Base-by-base conservation (phyloP, 2,329 filamentous ascomycete genomes). In the Madurella fahalii region DNA sequence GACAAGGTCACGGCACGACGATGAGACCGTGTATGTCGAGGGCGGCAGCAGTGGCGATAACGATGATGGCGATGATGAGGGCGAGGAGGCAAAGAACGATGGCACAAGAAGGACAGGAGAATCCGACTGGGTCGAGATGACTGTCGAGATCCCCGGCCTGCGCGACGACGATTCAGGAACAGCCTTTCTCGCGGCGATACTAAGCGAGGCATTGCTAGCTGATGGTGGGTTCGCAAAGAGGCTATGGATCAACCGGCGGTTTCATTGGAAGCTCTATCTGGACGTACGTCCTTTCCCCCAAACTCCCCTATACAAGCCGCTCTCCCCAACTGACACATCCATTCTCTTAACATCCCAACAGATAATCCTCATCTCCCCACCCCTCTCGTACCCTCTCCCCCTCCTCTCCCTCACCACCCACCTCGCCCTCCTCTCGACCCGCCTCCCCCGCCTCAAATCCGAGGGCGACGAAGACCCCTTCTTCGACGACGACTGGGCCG, bases 401-500 rank as follows among this genome's bases (percentile, higher is more conserved):
- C 82, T 99, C 11, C 85, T 99, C 41, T 96, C 91, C 32, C 81
- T 97, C 55, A 95, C 94, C 17, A 93, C 90, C 46, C 92, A 99
- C 69, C 86, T 99, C 57, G 94, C 94, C 2, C 87, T 99, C 45
- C 84, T 96, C 58, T 86, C 89, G 31, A 93, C 94, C 7, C 85
- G 88, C 60, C 79, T 97, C 2, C 94, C 94, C 8, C 82, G 85
- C 25, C 78, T 96, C 49, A 90, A 90, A 69, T 96, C 92, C 1
- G 89, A 95, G 70, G 83, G 83, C 54, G 93, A 97, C 72, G 94
- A 99, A 74, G 94, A 99, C 64, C 94, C 94, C 12, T 85, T 96
- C 68, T 99, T 99, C 72, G 88, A 96, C 74, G 94, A 99, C 73
- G 94, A 99, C 74, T 99, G 94, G 94, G 90, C 88, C 60, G 88